A percentile compares a stretch with the other conserved stretches of the same genome.
phyloP scores from a whole-genome alignment of 1,139 yeast genomes.

The Yamadazyma atmosphaerica region DNA sequence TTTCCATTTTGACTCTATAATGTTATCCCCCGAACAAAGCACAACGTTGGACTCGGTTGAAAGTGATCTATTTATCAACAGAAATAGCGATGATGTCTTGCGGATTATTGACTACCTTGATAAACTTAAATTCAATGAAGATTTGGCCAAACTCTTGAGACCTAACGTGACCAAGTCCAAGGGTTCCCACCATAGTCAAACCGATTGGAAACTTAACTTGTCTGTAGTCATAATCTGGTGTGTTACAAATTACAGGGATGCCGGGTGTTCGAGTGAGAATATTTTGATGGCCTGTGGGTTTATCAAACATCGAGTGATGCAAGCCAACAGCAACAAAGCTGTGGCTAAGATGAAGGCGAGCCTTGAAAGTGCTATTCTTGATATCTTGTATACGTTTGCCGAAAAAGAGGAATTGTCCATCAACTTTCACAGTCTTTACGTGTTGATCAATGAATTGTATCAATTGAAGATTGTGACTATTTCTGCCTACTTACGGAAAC shows the following conservation, averaged over 20 bases:
- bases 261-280: conserved; percentile 29
- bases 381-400: conserved; percentile 38
- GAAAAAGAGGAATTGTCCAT: conserved; percentile 28
- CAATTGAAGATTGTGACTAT: conserved; percentile 53
- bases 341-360: conserved; percentile 36
- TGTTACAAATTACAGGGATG: conserved; percentile 39
- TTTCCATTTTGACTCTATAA: conserved; percentile 9
- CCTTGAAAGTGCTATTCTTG: conserved; percentile 50
- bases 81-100: conserved; percentile 35
- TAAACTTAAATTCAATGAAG: conserved; percentile 29
- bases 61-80: conserved; percentile 22
- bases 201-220: conserved; percentile 43
- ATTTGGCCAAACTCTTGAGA: conserved; percentile 28
- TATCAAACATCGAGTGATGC: conserved; percentile 33
- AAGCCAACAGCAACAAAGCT: conserved; percentile 22
- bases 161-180: conserved; percentile 21
- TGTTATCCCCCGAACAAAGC: conserved; percentile 8
- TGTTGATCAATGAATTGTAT: conserved; percentile 56
- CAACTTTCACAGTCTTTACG: conserved; percentile 39
- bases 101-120: conserved; percentile 36
- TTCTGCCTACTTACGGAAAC: conserved; percentile 69
- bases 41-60: conserved; percentile 15
- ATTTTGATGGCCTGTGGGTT: conserved; percentile 41
- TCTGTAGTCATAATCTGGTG: conserved; percentile 50
- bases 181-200: conserved; percentile 5